Evolutionary conservation across 345 rosid species (phyloP).

Genomic region (Garcia nutans): DNA sequence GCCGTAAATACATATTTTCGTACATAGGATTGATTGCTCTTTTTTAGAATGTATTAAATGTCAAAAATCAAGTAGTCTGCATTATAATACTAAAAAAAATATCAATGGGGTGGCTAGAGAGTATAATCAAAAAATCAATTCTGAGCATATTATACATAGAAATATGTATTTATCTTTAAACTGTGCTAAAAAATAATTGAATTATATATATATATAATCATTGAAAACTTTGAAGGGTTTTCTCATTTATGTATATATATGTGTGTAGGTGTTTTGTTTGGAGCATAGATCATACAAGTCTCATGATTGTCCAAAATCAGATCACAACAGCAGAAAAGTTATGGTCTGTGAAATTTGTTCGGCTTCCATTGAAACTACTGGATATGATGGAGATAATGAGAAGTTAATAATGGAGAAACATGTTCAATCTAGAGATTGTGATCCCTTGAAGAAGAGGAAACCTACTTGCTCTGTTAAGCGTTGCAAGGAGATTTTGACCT

Average conservation of each 20-base stretch:
- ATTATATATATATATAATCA: background rate
- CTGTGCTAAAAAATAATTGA: too few relatives aligned
- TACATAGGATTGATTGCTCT: too few relatives aligned
- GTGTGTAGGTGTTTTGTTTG: slow-evolving; percentile 60
- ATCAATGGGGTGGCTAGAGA: too few relatives aligned
- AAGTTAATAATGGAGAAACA: slow-evolving; percentile 52
- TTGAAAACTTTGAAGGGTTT: background rate
- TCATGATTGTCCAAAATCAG: slow-evolving; percentile 67
- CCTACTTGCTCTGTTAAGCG: slow-evolving; percentile 57
- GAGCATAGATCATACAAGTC: slow-evolving; percentile 71
- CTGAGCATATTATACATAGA: too few relatives aligned
- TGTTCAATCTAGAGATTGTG: slow-evolving; percentile 54
- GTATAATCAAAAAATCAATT: too few relatives aligned
- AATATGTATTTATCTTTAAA: too few relatives aligned
- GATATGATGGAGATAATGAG: slow-evolving; percentile 41
- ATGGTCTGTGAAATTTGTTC: slow-evolving; percentile 70
- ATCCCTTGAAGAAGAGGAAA: slow-evolving; percentile 66
- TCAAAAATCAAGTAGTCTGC: too few relatives aligned
- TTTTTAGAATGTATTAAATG: too few relatives aligned
- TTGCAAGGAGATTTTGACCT: slow-evolving; percentile 65
- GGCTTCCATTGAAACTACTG: slow-evolving; percentile 59
- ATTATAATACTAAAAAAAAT: too few relatives aligned
- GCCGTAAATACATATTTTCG: too few relatives aligned
- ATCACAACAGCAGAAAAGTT: slow-evolving; percentile 58
- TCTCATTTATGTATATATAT: background rate